These are phyloP conservation scores for Iris pallida DNA, from an alignment of 116 monocot genomes.

Conservation along the genomic window DNA sequence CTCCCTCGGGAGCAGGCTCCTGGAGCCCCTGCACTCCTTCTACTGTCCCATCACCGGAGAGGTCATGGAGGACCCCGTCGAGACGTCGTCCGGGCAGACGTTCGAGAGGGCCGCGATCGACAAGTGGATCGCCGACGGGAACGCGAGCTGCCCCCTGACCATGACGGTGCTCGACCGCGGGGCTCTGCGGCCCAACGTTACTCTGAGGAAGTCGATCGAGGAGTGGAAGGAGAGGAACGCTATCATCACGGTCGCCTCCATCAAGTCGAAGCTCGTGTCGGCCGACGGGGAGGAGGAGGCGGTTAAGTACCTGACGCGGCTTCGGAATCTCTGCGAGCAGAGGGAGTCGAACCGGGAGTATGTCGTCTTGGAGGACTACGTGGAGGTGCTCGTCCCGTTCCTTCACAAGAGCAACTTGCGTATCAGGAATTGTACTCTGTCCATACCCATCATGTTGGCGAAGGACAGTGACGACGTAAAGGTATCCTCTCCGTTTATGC, in stretches of 20 bases:
- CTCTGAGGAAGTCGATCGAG: constrained; percentile 27
- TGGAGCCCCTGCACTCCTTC: constrained; percentile 32
- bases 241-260: constrained; percentile 19
- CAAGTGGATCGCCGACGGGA: constrained; percentile 31
- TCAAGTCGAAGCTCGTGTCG: constrained; percentile 16
- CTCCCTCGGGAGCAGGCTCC: constrained; percentile 13
- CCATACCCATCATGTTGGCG: constrained; percentile 17
- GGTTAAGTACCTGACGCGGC: constrained; percentile 3
- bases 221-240: constrained; percentile 44
- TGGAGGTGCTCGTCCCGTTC: constrained; percentile 27
- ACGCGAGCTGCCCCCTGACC: constrained; percentile 24
- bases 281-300: constrained; percentile 11
- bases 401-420: constrained; percentile 11
- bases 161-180: constrained; percentile 8
- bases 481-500: constrained; percentile 12
- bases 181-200: constrained; percentile 18
- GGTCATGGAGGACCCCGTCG: constrained; percentile 34
- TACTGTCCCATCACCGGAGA: constrained; percentile 27
- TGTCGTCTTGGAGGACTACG: constrained; percentile 26
- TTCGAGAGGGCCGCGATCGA: constrained; percentile 31
- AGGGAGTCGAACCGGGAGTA: constrained; percentile 19
- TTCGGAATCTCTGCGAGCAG: constrained; percentile 24
- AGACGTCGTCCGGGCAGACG: constrained; percentile 24
- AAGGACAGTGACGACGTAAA: constrained; percentile 21
- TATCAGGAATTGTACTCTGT: constrained; percentile 14